phyloP scores from a whole-genome alignment of 2,329 filamentous ascomycete genomes.

The Huntiella abstrusa region DNA sequence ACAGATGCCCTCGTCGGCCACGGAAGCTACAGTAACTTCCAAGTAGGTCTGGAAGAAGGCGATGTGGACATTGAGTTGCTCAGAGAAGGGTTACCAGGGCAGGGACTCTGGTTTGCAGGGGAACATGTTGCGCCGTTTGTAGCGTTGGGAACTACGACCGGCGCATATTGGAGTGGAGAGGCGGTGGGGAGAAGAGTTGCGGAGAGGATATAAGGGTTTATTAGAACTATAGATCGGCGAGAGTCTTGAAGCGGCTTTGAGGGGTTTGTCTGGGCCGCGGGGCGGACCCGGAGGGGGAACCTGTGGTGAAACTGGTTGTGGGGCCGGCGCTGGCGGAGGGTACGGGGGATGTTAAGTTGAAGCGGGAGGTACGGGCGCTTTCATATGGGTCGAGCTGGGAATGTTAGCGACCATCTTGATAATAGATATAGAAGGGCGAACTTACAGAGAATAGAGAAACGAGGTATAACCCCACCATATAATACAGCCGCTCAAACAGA shows the following conservation, averaged over 20 bases:
- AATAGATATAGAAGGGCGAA: constrained; percentile 11
- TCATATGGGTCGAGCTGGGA: constrained; percentile 41
- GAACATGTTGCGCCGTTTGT: constrained; percentile 86
- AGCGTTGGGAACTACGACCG: constrained; percentile 70
- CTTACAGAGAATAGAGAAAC: constrained; percentile 41
- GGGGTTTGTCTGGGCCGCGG: too few species aligned
- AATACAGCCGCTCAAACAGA: constrained; percentile 40
- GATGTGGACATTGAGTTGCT: constrained; percentile 53
- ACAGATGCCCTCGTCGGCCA: constrained; percentile 61
- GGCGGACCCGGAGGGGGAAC: too few species aligned
- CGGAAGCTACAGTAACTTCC: constrained; percentile 75
- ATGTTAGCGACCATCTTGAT: neutral
- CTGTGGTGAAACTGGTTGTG: too few species aligned
- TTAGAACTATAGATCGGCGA: constrained; percentile 29
- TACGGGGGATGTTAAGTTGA: constrained; percentile 22
- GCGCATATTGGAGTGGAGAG: constrained; percentile 85
- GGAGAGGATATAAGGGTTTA: constrained; percentile 28
- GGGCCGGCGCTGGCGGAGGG: too few species aligned
- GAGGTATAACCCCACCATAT: constrained; percentile 39
- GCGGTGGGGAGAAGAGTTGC: constrained; percentile 48
- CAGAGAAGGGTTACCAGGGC: constrained; percentile 41
- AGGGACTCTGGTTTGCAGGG: constrained; percentile 68
- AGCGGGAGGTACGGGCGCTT: constrained; percentile 38
- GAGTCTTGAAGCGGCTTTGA: constrained; percentile 24
- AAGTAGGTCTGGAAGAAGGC: constrained; percentile 49